Evolutionary conservation across 1,139 yeast genomes (phyloP).

Genomic region (Lodderomyces elongisporus): DNA sequence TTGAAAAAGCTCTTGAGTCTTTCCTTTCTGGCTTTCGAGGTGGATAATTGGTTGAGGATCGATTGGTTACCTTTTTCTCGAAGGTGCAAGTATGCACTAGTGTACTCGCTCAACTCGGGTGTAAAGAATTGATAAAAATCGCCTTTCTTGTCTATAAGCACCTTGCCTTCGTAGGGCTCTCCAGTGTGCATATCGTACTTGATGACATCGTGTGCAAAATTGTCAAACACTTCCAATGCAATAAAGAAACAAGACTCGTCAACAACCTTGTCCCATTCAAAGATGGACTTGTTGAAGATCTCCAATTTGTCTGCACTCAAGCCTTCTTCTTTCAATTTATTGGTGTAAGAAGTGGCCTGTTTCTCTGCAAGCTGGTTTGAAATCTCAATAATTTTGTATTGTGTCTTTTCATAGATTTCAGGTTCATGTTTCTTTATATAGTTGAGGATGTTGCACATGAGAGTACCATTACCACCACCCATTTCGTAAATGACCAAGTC

Average conservation of each 20-base stretch:
- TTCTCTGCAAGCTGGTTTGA: constrained; percentile 62
- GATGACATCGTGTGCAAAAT: constrained; percentile 76
- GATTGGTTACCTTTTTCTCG: constrained; percentile 46
- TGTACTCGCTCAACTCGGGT: constrained; percentile 61
- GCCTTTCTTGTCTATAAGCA: constrained; percentile 66
- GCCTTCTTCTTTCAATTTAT: constrained; percentile 33
- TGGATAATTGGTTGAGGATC: constrained; percentile 21
- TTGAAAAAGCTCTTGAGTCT: constrained; percentile 30
- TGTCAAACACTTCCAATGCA: constrained; percentile 82
- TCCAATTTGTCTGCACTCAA: constrained; percentile 48
- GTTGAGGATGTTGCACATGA: constrained; percentile 74
- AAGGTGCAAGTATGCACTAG: constrained; percentile 48
- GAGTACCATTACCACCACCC: constrained; percentile 89
- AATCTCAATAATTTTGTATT: constrained; percentile 74
- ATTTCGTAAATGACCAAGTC: constrained; percentile 76
- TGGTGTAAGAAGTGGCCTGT: constrained; percentile 44
- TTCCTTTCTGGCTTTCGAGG: constrained; percentile 19
- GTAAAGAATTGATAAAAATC: constrained; percentile 74
- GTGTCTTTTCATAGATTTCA: constrained; percentile 62
- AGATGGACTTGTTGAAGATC: constrained; percentile 67
- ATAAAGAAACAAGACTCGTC: constrained; percentile 73
- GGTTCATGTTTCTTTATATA: constrained; percentile 62
- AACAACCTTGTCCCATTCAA: constrained; percentile 65
- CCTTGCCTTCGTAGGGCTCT: constrained; percentile 74
- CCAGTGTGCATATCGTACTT: constrained; percentile 68